A percentile compares a stretch with the other conserved stretches of the same genome.
phyloP scores from a whole-genome alignment of 2,329 filamentous ascomycete genomes.

The Paraphaeosphaeria minitans region DNA sequence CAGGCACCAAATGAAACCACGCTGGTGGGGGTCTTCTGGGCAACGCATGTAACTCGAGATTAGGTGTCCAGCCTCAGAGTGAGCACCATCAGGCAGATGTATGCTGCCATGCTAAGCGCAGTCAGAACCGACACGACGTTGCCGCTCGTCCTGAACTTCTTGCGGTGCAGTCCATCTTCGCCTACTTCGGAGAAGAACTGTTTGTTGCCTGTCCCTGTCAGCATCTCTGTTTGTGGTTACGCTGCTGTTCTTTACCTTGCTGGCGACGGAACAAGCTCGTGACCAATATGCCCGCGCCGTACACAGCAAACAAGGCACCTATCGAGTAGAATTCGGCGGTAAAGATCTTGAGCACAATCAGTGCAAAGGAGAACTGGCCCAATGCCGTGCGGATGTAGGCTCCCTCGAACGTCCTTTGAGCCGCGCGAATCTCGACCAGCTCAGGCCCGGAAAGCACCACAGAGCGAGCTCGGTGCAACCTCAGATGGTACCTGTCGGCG shows the following conservation, averaged over 20 bases:
- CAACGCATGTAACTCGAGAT: constrained; percentile 6
- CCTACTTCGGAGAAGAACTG: constrained; percentile 81
- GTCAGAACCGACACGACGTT: constrained; percentile 69
- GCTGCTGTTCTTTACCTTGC: constrained; percentile 58
- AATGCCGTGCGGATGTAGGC: constrained; percentile 95
- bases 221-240: constrained; percentile 9
- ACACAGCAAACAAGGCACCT: constrained; percentile 92
- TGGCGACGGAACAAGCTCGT: constrained; percentile 85
- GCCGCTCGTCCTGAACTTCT: constrained; percentile 68
- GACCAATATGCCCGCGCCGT: constrained; percentile 81
- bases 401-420: constrained; percentile 95
- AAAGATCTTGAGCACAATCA: constrained; percentile 96
- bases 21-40: not conserved
- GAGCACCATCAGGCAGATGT: constrained; percentile 63
- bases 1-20: not conserved
- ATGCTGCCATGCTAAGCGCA: constrained; percentile 65
- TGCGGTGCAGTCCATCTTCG: constrained; percentile 64
- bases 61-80: constrained; percentile 55
- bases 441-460: constrained; percentile 82
- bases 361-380: constrained; percentile 91
- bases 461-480: constrained; percentile 81
- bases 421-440: constrained; percentile 91
- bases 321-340: constrained; percentile 96
- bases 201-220: constrained; percentile 64
- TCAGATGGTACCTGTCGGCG: constrained; percentile 75